Evolutionary conservation across 352 stramenopile species (phyloP).

Genomic region (Phytophthora uliginosa): DNA sequence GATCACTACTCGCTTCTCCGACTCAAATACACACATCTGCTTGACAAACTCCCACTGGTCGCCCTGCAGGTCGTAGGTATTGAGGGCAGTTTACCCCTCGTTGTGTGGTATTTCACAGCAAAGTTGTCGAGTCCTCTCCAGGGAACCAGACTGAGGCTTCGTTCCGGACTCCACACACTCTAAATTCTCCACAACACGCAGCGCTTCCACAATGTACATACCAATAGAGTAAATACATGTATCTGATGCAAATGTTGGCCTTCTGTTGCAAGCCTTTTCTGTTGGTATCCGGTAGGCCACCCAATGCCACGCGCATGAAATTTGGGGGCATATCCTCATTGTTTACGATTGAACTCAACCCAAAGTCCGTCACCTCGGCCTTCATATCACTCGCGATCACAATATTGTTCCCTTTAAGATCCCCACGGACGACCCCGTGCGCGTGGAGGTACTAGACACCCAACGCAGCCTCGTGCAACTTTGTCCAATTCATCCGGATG

Average conservation of each 20-base stretch:
- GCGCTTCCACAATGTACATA: constrained; percentile 10
- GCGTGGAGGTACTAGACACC: no score
- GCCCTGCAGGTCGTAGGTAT: background rate
- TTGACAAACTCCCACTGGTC: background rate
- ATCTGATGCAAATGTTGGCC: constrained; percentile 13
- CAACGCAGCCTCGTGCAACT: no score
- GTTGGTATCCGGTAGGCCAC: background rate
- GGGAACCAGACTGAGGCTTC: background rate
- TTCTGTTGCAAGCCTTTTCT: background rate
- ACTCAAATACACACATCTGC: background rate
- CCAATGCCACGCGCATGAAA: no score
- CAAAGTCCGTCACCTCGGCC: no score
- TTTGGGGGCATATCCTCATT: no score
- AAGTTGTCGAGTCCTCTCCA: background rate
- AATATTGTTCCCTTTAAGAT: no score
- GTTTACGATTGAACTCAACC: no score
- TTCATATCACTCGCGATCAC: no score
- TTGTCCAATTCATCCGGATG: no score
- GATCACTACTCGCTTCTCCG: background rate
- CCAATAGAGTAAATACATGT: constrained; percentile 16
- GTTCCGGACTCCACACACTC: background rate
- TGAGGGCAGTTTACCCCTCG: background rate
- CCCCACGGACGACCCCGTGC: no score
- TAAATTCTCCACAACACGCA: background rate
- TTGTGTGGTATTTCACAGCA: background rate